Evolutionary conservation across 208 protist genomes (phyloP), one percentile per base, ranked within the genome.

Genomic region (Naegleria fowleri): DNA sequence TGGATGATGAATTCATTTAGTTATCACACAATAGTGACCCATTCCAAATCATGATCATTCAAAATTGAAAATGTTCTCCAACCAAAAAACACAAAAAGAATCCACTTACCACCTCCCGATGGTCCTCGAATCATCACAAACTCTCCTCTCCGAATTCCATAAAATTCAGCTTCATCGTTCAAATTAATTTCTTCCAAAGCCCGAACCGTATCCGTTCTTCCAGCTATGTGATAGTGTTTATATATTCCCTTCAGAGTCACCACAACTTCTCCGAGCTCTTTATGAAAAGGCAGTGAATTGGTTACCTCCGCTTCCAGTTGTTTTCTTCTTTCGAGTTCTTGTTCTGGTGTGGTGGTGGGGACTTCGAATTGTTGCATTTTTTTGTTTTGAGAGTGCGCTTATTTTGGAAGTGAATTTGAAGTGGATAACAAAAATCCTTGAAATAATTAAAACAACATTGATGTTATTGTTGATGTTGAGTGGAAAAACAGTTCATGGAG

Each of bases 101-200:
- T 29, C 11, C 19, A 67, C 55, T 22, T 29, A 67, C 55, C 55
- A 29, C 55, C 55, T 67, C 98, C 98, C 41, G 95, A 98, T n/a
- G 98, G 97, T 9, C 98, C 98, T 58, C 97, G 96, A 52, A 99
- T 97, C 97, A 99, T 99, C 16, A 99, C 92, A 92, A 99, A 99
- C 92, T 99, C 98, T 13, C 97, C 98, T 84, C 96, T 5, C 15
- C 39, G 39, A 36, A 90, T 90, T 51, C 52, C 36, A 90, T 79
- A 90, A 48, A 90, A 90, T 33, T 90, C 87, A 13, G 11, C 2
- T 39, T 79, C 55, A 83, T 79, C 48, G 51, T 41, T 9, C 39
- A 90, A 43, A 79, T 75, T 79, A 36, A 90, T 90, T 29, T 90
- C 22, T 41, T 90, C 55, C 15, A 90, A 48, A 33, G 87, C 87